Percentiles rank a stretch among this genome's conserved stretches.
phyloP scores from a whole-genome alignment of 306 rosid species.

The Dicorynia guianensis region DNA sequence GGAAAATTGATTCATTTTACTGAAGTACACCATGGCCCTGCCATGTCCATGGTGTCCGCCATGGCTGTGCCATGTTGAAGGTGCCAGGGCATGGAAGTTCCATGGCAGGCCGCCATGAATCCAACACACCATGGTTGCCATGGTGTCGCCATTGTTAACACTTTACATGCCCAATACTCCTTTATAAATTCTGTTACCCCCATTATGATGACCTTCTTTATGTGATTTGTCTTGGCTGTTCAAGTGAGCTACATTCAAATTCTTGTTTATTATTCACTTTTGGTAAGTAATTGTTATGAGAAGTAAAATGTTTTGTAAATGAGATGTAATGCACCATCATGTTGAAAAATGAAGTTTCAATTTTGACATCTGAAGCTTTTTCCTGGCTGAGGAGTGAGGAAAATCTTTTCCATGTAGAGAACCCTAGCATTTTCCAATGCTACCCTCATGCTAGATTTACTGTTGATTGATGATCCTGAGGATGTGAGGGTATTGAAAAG shows the following conservation, averaged over 20 bases:
- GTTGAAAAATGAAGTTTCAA: too few species aligned
- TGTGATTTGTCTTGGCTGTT: neutral
- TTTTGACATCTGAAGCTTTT: constrained; percentile 13
- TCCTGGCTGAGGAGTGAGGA: neutral
- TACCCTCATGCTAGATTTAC: neutral
- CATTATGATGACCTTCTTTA: neutral
- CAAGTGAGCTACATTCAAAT: neutral
- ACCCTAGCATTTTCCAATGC: constrained; percentile 21
- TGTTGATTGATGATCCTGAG: constrained; percentile 1
- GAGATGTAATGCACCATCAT: neutral
- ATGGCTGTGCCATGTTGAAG: too few species aligned
- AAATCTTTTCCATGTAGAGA: neutral
- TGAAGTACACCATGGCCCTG: too few species aligned
- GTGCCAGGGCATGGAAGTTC: too few species aligned
- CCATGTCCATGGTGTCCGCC: too few species aligned
- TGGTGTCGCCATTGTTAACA: too few species aligned
- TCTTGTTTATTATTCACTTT: neutral
- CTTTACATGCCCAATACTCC: neutral
- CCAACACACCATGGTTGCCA: too few species aligned
- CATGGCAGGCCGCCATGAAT: too few species aligned
- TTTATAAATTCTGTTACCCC: neutral
- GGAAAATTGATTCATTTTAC: too few species aligned
- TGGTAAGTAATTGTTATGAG: neutral
- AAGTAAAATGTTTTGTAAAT: neutral
- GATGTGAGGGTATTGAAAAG: neutral